phyloP scores from a whole-genome alignment of 805 yeast species.

The Pachysolen tannophilus region DNA sequence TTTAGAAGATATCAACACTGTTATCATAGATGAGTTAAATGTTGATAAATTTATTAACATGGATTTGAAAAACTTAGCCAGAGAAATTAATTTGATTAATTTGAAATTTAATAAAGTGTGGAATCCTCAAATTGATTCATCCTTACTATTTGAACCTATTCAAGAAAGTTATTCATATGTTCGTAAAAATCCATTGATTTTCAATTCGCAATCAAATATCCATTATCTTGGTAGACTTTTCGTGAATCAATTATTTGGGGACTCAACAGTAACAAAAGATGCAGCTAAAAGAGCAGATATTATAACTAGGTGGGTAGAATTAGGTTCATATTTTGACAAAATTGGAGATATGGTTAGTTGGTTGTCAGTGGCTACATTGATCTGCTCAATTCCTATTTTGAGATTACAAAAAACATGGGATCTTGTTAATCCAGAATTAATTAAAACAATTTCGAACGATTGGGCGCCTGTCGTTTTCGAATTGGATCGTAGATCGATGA shows the following conservation, averaged over 20 bases:
- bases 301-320: constrained; percentile 74
- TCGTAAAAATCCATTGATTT: constrained; percentile 67
- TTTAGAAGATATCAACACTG: background rate
- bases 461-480: constrained; percentile 95
- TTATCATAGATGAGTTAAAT: constrained; percentile 11
- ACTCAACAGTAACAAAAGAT: constrained; percentile 23
- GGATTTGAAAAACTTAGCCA: constrained; percentile 47
- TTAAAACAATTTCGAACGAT: constrained; percentile 60
- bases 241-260: constrained; percentile 59
- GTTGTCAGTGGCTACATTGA: constrained; percentile 79
- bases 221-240: constrained; percentile 75
- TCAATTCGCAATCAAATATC: constrained; percentile 54
- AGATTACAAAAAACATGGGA: constrained; percentile 74
- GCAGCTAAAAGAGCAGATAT: constrained; percentile 51
- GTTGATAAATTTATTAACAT: constrained; percentile 45
- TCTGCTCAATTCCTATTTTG: constrained; percentile 76
- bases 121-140: constrained; percentile 76
- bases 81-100: constrained; percentile 60
- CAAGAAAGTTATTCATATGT: constrained; percentile 36
- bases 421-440: constrained; percentile 47
- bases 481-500: constrained; percentile 65
- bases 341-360: constrained; percentile 92
- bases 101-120: constrained; percentile 56
- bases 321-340: constrained; percentile 71
- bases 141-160: constrained; percentile 54